Conservation (phyloP, 2,329 filamentous ascomycete species). For the Colletotrichum graminicola region DNA sequence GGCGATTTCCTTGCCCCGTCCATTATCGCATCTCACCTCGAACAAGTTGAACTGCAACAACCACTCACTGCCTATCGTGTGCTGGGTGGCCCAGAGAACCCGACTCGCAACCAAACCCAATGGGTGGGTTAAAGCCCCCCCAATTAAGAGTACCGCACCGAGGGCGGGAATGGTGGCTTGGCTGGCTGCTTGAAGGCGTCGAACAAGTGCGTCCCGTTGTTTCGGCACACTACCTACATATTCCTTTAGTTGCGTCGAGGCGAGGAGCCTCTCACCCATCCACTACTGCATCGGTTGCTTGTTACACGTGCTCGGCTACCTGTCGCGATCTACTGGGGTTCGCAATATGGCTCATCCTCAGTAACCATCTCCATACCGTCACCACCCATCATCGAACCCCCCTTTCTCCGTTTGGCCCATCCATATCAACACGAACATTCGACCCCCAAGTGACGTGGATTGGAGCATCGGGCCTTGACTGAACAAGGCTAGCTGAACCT, state of each 20-base stretch:
- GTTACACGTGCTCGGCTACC: constrained; percentile 28
- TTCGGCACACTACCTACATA: constrained; percentile 7
- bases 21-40: not conserved
- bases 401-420: not conserved
- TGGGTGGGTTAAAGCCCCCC: not conserved
- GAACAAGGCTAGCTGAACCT: constrained; percentile 20
- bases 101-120: not conserved
- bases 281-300: constrained; percentile 17
- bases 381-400: constrained; percentile 5
- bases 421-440: constrained; percentile 10
- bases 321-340: not conserved
- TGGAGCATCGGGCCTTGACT: constrained; percentile 30
- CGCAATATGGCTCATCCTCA: not conserved
- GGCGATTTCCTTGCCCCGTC: constrained; percentile 29
- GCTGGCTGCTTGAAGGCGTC: constrained; percentile 13
- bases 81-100: not conserved
- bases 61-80: constrained; percentile 7
- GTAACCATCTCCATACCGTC: constrained; percentile 11
- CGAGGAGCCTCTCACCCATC: not conserved
- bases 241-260: constrained; percentile 2
- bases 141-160: constrained; percentile 3
- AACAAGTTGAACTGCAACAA: constrained; percentile 9
- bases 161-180: not conserved
- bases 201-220: constrained; percentile 6
- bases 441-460: constrained; percentile 29